A percentile compares a stretch with the other conserved stretches of the same genome.
phyloP scores from a whole-genome alignment of 2,329 filamentous ascomycete genomes.

The Cladophialophora bantiana region DNA sequence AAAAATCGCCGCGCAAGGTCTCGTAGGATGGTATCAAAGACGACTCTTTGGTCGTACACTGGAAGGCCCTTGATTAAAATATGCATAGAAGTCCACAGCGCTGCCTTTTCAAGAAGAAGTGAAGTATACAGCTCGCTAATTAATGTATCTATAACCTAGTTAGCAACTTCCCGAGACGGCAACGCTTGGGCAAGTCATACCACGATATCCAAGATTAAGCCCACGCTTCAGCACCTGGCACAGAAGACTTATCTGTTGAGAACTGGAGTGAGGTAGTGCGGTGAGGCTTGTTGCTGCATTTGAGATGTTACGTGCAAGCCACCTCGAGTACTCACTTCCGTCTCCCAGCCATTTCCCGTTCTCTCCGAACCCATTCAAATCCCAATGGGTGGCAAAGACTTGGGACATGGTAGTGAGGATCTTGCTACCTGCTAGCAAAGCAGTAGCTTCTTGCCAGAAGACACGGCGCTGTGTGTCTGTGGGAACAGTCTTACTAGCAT shows the following conservation, averaged over 20 bases:
- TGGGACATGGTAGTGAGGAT: conserved; percentile 66
- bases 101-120: conserved; percentile 46
- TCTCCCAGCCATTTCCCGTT: conserved; percentile 67
- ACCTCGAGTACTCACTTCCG: conserved; percentile 69
- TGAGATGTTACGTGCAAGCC: conserved; percentile 73
- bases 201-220: conserved; percentile 74
- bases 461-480: conserved; percentile 47
- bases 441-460: conserved; percentile 69
- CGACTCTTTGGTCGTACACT: conserved; percentile 56
- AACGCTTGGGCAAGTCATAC: conserved; percentile 51
- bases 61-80: conserved; percentile 53
- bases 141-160: conserved; percentile 47
- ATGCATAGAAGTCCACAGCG: conserved; percentile 44
- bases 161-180: background rate
- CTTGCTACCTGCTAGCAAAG: conserved; percentile 66
- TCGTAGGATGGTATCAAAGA: conserved; percentile 55
- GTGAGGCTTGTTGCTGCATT: conserved; percentile 53
- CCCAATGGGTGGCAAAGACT: conserved; percentile 50
- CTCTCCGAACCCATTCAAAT: conserved; percentile 42
- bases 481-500: conserved; percentile 50
- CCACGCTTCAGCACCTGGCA: conserved; percentile 63
- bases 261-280: conserved; percentile 39
- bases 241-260: conserved; percentile 45
- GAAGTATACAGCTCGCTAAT: conserved; percentile 49
- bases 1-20: conserved; percentile 53